These are phyloP conservation scores for Microcera coccophila DNA, from an alignment of 2,329 filamentous ascomycete genomes.

Conservation along the genomic window DNA sequence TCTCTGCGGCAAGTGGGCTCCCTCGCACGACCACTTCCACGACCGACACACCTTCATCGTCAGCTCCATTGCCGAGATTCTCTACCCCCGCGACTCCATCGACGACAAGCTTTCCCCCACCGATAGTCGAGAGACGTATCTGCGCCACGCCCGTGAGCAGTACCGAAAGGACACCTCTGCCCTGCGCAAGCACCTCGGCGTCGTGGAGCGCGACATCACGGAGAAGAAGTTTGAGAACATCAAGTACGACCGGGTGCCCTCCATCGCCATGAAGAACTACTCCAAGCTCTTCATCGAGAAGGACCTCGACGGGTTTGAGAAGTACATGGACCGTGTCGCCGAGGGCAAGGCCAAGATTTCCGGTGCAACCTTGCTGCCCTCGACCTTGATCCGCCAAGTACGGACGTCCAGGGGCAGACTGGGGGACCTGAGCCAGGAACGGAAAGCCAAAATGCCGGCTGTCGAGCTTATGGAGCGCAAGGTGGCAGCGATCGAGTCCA, in stretches of 20 bases:
- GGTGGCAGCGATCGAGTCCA: slow-evolving; percentile 29
- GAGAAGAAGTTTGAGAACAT: slow-evolving; percentile 46
- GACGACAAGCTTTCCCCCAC: slow-evolving; percentile 31
- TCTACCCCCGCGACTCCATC: slow-evolving; percentile 38
- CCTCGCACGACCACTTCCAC: slow-evolving; percentile 51
- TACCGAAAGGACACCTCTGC: slow-evolving; percentile 51
- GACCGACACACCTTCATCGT: slow-evolving; percentile 56
- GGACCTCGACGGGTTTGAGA: slow-evolving; percentile 46
- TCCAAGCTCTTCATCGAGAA: slow-evolving; percentile 46
- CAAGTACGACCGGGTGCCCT: slow-evolving; percentile 55
- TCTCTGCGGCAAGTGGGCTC: slow-evolving; percentile 59
- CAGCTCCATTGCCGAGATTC: slow-evolving; percentile 53
- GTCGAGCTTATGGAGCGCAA: slow-evolving; percentile 27
- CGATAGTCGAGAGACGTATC: slow-evolving; percentile 46
- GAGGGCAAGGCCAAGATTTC: slow-evolving; percentile 49
- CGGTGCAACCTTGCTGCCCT: slow-evolving; percentile 53
- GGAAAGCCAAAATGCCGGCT: neutral
- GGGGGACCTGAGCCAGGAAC: neutral
- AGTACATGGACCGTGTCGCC: slow-evolving; percentile 48
- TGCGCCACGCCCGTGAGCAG: slow-evolving; percentile 50
- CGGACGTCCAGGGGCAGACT: neutral
- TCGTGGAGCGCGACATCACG: slow-evolving; percentile 52
- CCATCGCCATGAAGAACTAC: slow-evolving; percentile 54
- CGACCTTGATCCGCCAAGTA: slow-evolving; percentile 39
- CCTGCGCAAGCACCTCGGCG: slow-evolving; percentile 49